phyloP scores from a whole-genome alignment of 805 yeast genomes.

The Yarrowia yakushimensis region DNA sequence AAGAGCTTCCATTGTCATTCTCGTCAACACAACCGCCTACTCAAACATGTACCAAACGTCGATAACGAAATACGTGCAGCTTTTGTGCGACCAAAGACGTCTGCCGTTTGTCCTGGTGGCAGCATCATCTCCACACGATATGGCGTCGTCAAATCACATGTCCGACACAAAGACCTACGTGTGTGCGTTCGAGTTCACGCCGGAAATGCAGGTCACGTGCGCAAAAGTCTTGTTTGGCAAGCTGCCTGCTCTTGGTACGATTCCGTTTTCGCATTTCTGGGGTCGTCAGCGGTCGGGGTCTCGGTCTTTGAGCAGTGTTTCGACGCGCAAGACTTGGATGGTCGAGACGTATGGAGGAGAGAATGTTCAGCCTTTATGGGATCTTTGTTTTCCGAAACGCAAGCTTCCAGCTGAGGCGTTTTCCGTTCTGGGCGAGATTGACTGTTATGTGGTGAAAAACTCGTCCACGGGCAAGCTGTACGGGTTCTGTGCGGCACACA shows the following conservation, averaged over 20 bases:
- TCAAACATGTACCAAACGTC: constrained; percentile 61
- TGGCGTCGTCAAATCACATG: constrained; percentile 46
- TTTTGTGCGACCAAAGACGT: constrained; percentile 48
- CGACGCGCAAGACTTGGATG: constrained; percentile 12
- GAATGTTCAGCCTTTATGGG: constrained; percentile 4
- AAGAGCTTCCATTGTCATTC: constrained; percentile 47
- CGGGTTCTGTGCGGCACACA: constrained; percentile 43
- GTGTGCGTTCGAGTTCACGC: constrained; percentile 60
- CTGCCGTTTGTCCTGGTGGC: constrained; percentile 59
- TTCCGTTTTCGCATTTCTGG: constrained; percentile 40
- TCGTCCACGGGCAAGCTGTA: constrained; percentile 52
- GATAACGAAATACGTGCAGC: constrained; percentile 54
- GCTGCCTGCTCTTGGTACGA: constrained; percentile 48
- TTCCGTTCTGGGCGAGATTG: neutral
- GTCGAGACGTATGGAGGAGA: constrained; percentile 1
- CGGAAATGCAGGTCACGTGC: constrained; percentile 47
- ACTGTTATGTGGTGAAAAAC: constrained; percentile 13
- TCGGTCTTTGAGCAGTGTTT: neutral
- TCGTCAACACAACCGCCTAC: constrained; percentile 51
- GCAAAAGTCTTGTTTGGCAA: constrained; percentile 55
- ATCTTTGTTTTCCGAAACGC: constrained; percentile 3
- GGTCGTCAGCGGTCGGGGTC: neutral
- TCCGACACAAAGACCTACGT: constrained; percentile 50
- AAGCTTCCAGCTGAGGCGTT: constrained; percentile 8
- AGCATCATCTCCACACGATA: constrained; percentile 60